Conservation (phyloP, 306 rosid species). For the Cucurbita pepo region DNA sequence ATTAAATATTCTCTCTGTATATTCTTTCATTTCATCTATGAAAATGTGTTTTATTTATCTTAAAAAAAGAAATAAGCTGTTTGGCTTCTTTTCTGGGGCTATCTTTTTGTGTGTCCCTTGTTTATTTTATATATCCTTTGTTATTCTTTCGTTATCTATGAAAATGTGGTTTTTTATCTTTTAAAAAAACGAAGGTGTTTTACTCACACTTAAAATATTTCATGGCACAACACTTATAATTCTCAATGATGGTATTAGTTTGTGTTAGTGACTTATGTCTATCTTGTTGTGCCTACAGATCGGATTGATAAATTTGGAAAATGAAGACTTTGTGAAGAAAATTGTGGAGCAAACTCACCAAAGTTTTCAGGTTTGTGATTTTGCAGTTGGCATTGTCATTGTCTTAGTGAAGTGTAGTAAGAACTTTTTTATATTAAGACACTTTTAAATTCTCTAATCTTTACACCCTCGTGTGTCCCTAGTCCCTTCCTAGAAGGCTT, state of each 20-base stretch:
- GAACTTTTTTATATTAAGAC: background rate
- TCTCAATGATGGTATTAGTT: background rate
- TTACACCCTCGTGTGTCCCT: background rate
- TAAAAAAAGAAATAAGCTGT: background rate
- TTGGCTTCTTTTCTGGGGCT: background rate
- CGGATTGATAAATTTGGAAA: conserved; percentile 78
- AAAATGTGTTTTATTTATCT: background rate
- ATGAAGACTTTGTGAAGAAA: conserved; percentile 54
- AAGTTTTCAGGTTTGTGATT: conserved; percentile 62
- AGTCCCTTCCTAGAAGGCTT: background rate
- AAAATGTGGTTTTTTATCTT: background rate
- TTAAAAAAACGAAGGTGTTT: background rate
- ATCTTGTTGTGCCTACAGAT: conserved; percentile 29
- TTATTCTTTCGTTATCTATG: background rate
- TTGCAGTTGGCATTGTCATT: background rate
- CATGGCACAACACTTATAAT: background rate
- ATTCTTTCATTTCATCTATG: background rate
- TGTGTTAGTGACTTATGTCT: background rate
- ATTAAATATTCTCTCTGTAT: background rate
- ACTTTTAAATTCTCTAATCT: background rate
- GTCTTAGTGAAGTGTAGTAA: background rate
- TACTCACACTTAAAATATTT: background rate
- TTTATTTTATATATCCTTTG: background rate
- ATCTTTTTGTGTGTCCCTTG: background rate
- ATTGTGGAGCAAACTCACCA: conserved; percentile 46